Conservation (phyloP, 306 rosid genomes). For the Fragaria iinumae region DNA sequence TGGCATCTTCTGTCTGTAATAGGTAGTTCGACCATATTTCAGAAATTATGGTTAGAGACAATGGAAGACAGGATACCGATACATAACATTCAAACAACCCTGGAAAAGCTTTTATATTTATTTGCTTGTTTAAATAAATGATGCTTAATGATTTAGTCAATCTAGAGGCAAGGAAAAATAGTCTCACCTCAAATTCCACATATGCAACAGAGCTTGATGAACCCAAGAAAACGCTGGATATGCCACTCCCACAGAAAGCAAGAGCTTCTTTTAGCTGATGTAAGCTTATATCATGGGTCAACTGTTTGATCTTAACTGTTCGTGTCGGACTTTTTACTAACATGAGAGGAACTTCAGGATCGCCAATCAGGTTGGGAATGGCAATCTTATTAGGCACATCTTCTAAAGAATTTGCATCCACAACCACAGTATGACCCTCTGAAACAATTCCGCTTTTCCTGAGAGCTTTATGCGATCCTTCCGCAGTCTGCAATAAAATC, state of each 20-base stretch:
- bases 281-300: constrained; percentile 24
- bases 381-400: background rate
- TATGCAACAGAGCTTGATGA: constrained; percentile 29
- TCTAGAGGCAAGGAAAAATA: background rate
- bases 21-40: constrained; percentile 3
- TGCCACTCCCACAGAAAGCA: constrained; percentile 24
- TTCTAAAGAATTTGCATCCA: constrained; percentile 5
- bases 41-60: background rate
- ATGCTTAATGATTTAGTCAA: background rate
- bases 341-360: constrained; percentile 19
- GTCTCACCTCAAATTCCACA: constrained; percentile 32
- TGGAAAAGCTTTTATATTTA: too few species aligned
- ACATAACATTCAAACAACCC: background rate
- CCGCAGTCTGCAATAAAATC: constrained; percentile 12
- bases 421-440: background rate
- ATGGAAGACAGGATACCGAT: background rate
- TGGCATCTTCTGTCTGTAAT: constrained; percentile 33
- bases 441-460: background rate
- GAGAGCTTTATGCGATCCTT: constrained; percentile 24
- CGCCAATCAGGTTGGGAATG: constrained; percentile 25
- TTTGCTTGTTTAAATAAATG: background rate
- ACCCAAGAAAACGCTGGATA: constrained; percentile 17
- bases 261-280: constrained; percentile 25
- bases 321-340: constrained; percentile 20
- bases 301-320: constrained; percentile 22